A percentile compares a stretch with the other conserved stretches of the same genome.
phyloP scores from a whole-genome alignment of 768 basidiomycete species.

The Kwoniella sp. region DNA sequence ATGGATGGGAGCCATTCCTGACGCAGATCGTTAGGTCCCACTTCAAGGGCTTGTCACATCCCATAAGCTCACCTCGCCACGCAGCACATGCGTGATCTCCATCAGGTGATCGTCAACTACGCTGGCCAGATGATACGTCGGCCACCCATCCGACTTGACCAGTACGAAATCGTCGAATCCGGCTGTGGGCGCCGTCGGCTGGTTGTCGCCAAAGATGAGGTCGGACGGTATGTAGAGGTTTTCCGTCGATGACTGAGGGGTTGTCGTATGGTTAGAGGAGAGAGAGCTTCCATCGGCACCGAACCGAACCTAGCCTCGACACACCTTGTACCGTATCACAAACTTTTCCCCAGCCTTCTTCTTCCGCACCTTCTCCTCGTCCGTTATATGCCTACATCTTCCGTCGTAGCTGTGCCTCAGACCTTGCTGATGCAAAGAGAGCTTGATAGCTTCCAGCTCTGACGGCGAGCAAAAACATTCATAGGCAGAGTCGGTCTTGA shows the following conservation, averaged over 20 bases:
- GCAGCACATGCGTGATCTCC: slow-evolving; percentile 90
- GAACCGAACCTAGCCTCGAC: neutral
- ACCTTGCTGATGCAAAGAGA: slow-evolving; percentile 68
- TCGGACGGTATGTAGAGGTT: slow-evolving; percentile 58
- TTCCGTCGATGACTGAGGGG: slow-evolving; percentile 53
- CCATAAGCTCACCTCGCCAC: slow-evolving; percentile 87
- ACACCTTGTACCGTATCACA: slow-evolving; percentile 81
- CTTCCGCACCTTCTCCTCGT: slow-evolving; percentile 74
- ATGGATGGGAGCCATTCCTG: slow-evolving; percentile 96
- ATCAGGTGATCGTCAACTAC: slow-evolving; percentile 95
- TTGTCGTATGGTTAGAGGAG: no score
- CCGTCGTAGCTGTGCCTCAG: slow-evolving; percentile 79
- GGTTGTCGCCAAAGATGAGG: slow-evolving; percentile 69
- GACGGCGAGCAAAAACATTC: slow-evolving; percentile 87
- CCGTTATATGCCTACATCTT: slow-evolving; percentile 74
- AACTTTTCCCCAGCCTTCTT: slow-evolving; percentile 71
- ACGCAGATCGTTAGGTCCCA: neutral
- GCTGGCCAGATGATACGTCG: slow-evolving; percentile 93
- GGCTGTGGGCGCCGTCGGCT: slow-evolving; percentile 23
- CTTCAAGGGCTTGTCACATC: no score
- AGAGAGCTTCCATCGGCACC: no score
- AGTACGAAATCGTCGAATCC: slow-evolving; percentile 78
- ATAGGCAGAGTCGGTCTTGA: slow-evolving; percentile 60
- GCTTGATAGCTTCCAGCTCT: slow-evolving; percentile 63
- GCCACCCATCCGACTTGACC: slow-evolving; percentile 85